Evolutionary conservation across 2,329 filamentous ascomycete species (phyloP).

Genomic region (Dactylella cylindrospora): DNA sequence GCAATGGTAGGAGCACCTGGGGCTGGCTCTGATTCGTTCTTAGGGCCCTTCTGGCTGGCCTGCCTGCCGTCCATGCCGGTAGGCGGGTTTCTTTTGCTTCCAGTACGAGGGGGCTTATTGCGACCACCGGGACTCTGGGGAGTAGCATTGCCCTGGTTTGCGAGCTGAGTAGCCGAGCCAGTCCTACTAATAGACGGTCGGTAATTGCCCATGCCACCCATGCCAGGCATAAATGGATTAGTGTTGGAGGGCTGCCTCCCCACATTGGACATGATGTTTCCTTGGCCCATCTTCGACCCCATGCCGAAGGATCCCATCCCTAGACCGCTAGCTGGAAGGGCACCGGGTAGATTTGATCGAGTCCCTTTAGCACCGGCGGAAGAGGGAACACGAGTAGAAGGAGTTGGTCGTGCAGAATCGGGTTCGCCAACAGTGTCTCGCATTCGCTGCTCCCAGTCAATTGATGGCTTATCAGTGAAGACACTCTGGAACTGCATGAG

Average conservation of each 20-base stretch:
- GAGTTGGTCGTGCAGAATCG: conserved; percentile 64
- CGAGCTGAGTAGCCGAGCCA: conserved; percentile 56
- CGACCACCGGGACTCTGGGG: conserved; percentile 51
- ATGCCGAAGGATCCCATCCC: conserved; percentile 40
- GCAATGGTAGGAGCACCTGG: conserved; percentile 85
- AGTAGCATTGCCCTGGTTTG: conserved; percentile 32
- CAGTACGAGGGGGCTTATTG: conserved; percentile 63
- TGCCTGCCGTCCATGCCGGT: conserved; percentile 57
- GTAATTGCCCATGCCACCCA: conserved; percentile 52
- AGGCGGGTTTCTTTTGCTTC: conserved; percentile 62
- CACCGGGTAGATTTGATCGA: conserved; percentile 46
- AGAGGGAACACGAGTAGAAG: conserved; percentile 59
- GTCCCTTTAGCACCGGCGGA: conserved; percentile 53
- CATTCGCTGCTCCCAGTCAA: conserved; percentile 89
- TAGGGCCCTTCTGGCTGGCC: conserved; percentile 56
- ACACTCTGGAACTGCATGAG: conserved; percentile 93
- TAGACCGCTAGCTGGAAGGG: conserved; percentile 46
- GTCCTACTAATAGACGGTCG: conserved; percentile 66
- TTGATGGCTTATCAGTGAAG: conserved; percentile 92
- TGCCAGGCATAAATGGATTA: conserved; percentile 20
- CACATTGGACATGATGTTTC: conserved; percentile 24
- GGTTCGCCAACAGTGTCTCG: conserved; percentile 79
- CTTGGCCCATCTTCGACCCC: conserved; percentile 29
- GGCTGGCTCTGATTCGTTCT: conserved; percentile 62
- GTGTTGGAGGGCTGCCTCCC: conserved; percentile 34